Base-by-base conservation (phyloP, 352 stramenopile species). In the Phytopythium oedochilum region DNA sequence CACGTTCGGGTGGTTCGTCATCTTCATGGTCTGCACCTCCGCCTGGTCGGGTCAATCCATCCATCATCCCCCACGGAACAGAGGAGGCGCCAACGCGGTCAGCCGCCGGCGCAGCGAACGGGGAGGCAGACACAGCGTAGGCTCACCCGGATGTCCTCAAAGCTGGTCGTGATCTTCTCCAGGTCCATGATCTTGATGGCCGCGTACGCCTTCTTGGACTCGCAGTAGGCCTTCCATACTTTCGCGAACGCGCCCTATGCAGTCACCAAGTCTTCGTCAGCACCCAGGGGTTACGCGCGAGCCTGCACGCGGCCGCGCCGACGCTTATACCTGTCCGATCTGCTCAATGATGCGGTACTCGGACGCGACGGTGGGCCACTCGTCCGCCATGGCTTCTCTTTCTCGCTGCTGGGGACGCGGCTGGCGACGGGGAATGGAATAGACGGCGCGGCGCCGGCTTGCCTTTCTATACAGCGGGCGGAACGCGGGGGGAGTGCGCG, bases 181-280 rank as follows among this genome's bases (percentile, higher is more conserved):
- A 99, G 79, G 74, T 99, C 97, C 81, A 99, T 97, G 59, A 99
- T 97, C 73, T 99, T 99, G 60, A 99, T 98, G 36, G 97, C 96
- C 59, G 97, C 86, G 59, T 94, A 75, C 49, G 74, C 77, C 60
- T 92, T 86, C 68, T 96, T 97, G 31, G 87, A 66, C 56, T 66
- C 68, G 56, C 90, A 98, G 66, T 89, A 91, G 15, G 96, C 97
- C 67, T 96, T 97, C 88, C 94, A 99, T 23, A 99, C 97, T 56
- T 98, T 98, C 25, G 97, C 97, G 68, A 99, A 99, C 18, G 97
- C 96, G 20, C 97, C 97, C 75, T 98, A 11, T n/a, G n/a, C 28
- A 9, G 29, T 25, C n/a, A n/a, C n/a, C n/a, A n/a, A n/a, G n/a
- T n/a, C n/a, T n/a, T n/a, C n/a, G n/a, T n/a, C n/a, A n/a, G n/a